Percentiles rank a stretch among this genome's conserved stretches.
phyloP scores from a whole-genome alignment of 78 protist species.

The Ministeria vibrans region DNA sequence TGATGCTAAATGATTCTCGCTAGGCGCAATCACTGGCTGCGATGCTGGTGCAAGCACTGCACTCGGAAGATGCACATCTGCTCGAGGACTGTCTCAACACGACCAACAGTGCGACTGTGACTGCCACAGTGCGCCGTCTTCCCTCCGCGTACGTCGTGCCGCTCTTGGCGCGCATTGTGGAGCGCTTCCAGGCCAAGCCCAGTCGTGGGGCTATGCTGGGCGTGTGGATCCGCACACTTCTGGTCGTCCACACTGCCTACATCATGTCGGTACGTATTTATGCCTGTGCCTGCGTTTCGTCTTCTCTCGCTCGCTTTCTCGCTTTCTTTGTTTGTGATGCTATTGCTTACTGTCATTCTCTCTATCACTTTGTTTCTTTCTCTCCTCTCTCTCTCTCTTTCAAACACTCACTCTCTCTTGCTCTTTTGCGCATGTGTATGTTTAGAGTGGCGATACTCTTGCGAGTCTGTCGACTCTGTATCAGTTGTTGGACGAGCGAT shows the following conservation, averaged over 20 bases:
- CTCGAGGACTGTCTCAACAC: constrained; percentile 18
- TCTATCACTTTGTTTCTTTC: too few relatives aligned
- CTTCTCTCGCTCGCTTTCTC: neutral
- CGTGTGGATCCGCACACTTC: constrained; percentile 14
- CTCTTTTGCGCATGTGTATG: neutral
- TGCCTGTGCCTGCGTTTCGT: neutral
- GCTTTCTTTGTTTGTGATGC: neutral
- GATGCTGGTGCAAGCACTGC: constrained; percentile 16
- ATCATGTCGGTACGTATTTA: constrained; percentile 13
- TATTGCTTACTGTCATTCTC: neutral
- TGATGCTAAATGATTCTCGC: too few relatives aligned
- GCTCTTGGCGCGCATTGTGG: neutral
- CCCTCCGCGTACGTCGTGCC: constrained; percentile 19
- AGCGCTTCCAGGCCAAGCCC: constrained; percentile 10
- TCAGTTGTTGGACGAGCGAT: constrained; percentile 13
- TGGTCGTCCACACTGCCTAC: constrained; percentile 21
- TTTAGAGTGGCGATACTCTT: neutral
- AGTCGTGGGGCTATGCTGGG: neutral
- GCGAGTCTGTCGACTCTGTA: constrained; percentile 2
- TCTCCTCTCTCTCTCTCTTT: too few relatives aligned
- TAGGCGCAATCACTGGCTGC: constrained; percentile 15
- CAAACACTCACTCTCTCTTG: too few relatives aligned
- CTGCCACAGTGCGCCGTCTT: constrained; percentile 4
- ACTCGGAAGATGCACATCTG: constrained; percentile 8
- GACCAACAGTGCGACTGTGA: neutral